Percentiles rank a stretch among this genome's conserved stretches.
Conservation (phyloP, 78 protist genomes). For the Dictyostelium intermedium region DNA sequence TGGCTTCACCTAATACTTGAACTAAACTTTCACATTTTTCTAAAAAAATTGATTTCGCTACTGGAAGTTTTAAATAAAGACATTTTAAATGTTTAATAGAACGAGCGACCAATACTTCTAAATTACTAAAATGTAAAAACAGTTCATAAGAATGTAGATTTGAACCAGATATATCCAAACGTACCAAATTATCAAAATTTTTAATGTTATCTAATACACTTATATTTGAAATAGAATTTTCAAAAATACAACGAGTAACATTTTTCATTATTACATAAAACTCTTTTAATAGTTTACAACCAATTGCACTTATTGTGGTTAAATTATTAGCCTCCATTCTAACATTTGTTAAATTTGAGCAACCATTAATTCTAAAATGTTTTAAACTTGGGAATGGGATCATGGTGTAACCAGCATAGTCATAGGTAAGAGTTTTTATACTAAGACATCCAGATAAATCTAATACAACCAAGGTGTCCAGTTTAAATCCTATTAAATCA, state of each 20-base stretch:
- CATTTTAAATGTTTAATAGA: not conserved
- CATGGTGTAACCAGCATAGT: not conserved
- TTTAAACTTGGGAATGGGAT: not conserved
- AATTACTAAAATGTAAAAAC: not conserved
- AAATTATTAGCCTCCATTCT: not conserved
- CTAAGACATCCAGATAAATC: not conserved
- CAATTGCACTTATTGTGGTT: not conserved
- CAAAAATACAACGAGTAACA: not conserved
- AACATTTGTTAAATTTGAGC: not conserved
- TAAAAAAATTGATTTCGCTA: not conserved
- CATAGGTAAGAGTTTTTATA: not conserved
- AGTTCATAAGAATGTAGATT: not conserved
- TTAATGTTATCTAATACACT: not conserved
- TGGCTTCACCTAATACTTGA: not conserved
- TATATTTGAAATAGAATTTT: not conserved
- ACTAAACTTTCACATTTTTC: not conserved
- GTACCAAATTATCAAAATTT: not conserved
- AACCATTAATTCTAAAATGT: not conserved
- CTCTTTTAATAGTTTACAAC: not conserved
- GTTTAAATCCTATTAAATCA: not conserved
- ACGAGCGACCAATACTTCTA: not conserved
- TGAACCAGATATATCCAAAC: not conserved
- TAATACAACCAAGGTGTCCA: not conserved
- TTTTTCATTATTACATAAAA: not conserved
- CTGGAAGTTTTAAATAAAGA: not conserved